Base-by-base conservation (phyloP, 2,329 filamentous ascomycete genomes). In the Parascedosporium putredinis region DNA sequence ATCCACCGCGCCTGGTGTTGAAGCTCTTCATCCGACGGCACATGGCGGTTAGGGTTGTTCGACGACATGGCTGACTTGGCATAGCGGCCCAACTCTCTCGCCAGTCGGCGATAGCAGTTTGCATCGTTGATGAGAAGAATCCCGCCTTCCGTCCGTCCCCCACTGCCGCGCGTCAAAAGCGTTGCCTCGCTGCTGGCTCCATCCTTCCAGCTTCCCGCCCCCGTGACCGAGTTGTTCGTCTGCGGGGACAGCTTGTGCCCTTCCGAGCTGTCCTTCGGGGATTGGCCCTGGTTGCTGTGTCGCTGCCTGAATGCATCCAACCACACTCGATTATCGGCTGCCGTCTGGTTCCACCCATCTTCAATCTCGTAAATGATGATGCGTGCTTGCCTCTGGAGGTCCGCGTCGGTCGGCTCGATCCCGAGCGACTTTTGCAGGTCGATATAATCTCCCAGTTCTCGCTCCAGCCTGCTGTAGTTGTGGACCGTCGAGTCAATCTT, bases 301-400 rank as follows among this genome's bases (percentile, higher is more conserved):
- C 74, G 68, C 36, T 66, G 60, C 52, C 69, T 74, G 63, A 83
- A 83, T 10, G 68, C 63, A 3, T 64, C 60, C 1, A 83, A 65
- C 74, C 78, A 81, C 3, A 67, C 60, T 2, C 64, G 54, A 52
- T 78, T 76, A 54, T 83, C 79, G 3, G 78, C 75, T 0, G 73
- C 74, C 1, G 79, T 83, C 57, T 81, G 79, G 54, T 82, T 82
- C 78, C 79, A 82, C 8, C 72, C 72, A 55, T 83, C 78, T 48
- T 81, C 76, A 51, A 70, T 74, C 44, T 79, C 77, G 60, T 79
- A 82, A 20, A 83, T 78, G 55, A 82, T 78, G 47, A 79, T 68
- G 53, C 79, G 72, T 20, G 78, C 78, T 55, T 80, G 68, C 24
- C 65, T 66, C 56, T 81, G 78, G 34, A 83, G 60, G 43, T 76